Base-by-base conservation (phyloP, 176 grass and related monocot genomes). In the Carex pumila region DNA sequence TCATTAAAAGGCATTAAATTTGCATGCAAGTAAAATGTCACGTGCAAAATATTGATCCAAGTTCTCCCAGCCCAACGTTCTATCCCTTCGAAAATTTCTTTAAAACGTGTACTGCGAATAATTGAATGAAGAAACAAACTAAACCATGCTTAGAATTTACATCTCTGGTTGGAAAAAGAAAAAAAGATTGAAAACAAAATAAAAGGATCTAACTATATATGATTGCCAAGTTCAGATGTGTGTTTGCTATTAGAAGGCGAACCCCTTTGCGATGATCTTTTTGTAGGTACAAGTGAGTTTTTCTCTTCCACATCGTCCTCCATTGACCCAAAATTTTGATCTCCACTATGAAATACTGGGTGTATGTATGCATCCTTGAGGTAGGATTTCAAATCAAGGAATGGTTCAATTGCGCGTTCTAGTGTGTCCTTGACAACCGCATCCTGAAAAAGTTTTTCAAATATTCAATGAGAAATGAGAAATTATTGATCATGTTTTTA, bases 351-450 rank as follows among this genome's bases (percentile, higher is more conserved):
- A 91, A 95, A 99, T 2, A 93, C 96, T 7, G 93, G 96, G 84
- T 99, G 96, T 34, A 92, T 60, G 75, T 99, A 99, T 52, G 93
- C 96, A 87, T 90, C 86, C 80, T 93, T 90, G 58, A 99, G 96
- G 85, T 99, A 99, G 10, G 70, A 75, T 87, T 90, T 98, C 85
- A 98, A 90, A 89, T 90, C 94, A 61, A 98, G 64, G 65, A 85
- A 93, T 6, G 96, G 93, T 22, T 99, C 91, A 15, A 83, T 86
- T 61, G 91, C 96, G 17, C 61, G 83, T 89, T 99, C 93, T 74
- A 95, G 31, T 53, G 96, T 95, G 71, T 99, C 96, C 89, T 94
- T 99, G 73, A 99, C 96, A 89, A 95, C 93, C 65, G 96, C 96
- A 89, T 99, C 96, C 93, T 99, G 83, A 81, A 95, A 95, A 95